phyloP scores from a whole-genome alignment of 2,329 filamentous ascomycete species.

The Erysiphe pulchra region DNA sequence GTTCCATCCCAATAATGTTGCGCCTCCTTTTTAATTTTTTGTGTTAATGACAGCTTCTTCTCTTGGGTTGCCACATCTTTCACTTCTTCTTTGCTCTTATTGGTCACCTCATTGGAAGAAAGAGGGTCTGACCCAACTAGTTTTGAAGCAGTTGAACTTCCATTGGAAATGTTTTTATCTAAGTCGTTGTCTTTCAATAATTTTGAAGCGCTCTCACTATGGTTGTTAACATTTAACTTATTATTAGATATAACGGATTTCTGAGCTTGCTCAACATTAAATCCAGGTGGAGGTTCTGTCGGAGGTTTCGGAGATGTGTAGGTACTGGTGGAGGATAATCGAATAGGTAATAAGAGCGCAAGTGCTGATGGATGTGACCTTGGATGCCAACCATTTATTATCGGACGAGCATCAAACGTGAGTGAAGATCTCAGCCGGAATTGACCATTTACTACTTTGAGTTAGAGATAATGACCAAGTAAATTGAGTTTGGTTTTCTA shows the following conservation, averaged over 20 bases:
- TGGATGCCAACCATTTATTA: slow-evolving; percentile 12
- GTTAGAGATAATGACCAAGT: background rate
- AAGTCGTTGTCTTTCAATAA: slow-evolving; percentile 8
- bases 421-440: slow-evolving; percentile 7
- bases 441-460: background rate
- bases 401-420: slow-evolving; percentile 12
- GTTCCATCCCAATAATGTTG: slow-evolving; percentile 97
- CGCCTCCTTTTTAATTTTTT: slow-evolving; percentile 85
- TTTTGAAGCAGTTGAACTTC: slow-evolving; percentile 11
- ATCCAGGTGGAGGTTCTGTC: slow-evolving; percentile 39
- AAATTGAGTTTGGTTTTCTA: background rate
- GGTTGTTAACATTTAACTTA: slow-evolving; percentile 5
- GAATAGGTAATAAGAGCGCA: slow-evolving; percentile 29
- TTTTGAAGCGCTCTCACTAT: slow-evolving; percentile 8
- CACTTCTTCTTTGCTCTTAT: slow-evolving; percentile 33
- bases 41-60: slow-evolving; percentile 68
- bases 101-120: slow-evolving; percentile 32
- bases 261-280: slow-evolving; percentile 43
- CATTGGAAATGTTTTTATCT: slow-evolving; percentile 6
- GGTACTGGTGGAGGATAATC: slow-evolving; percentile 31
- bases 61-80: slow-evolving; percentile 45
- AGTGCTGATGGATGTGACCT: slow-evolving; percentile 19
- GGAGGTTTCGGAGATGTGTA: slow-evolving; percentile 16
- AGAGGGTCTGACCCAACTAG: slow-evolving; percentile 11
- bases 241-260: slow-evolving; percentile 24